Base-by-base conservation (phyloP, 169 alveolate genomes). In the Cryptosporidium felis region DNA sequence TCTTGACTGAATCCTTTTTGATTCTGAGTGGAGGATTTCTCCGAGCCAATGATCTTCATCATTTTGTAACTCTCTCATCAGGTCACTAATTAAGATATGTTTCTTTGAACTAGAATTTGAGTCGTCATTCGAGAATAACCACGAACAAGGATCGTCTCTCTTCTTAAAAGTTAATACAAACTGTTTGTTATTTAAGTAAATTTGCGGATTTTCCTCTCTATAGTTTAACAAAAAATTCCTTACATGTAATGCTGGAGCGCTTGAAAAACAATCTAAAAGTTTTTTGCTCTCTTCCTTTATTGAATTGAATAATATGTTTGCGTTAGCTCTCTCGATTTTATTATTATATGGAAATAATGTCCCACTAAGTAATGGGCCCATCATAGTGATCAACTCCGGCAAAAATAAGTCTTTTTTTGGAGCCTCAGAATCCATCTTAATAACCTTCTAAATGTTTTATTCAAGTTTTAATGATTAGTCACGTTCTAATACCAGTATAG, bases 351-450 rank as follows among this genome's bases (percentile, higher is more conserved):
- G 85, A 49, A 74, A 74, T 28, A 74, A n/a, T 26, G 85, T 74
- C 26, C 85, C 85, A 74, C 66, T 74, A 18, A 74, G 40, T 10
- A 74, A 51, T 14, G 85, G 85, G 10, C 67, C 85, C 85, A 74
- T 74, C 67, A 74, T 49, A 53, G 51, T 58, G 16, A 74, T 56
- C 28, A 74, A 23, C 6, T 74, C 85, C 18, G 85, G 67, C 56
- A 74, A 49, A 74, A 74, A 74, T 21, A 74, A 74, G 10, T 47
- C 60, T 53, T 3, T 14, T 61, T 2, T 61, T 36, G 53, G 41
- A 30, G 21, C 26, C 1, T 30, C 60, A n/a, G 40, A 38, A 26
- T 74, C 36, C 51, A 74, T 32, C 23, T 51, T 28, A 14, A 49
- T 32, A 61, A n/a, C 8, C 5, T 32, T 3, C n/a, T n/a, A n/a